These are phyloP conservation scores for Plasmodium billcollinsi DNA, from an alignment of 169 alveolate genomes.

Conservation along the genomic window DNA sequence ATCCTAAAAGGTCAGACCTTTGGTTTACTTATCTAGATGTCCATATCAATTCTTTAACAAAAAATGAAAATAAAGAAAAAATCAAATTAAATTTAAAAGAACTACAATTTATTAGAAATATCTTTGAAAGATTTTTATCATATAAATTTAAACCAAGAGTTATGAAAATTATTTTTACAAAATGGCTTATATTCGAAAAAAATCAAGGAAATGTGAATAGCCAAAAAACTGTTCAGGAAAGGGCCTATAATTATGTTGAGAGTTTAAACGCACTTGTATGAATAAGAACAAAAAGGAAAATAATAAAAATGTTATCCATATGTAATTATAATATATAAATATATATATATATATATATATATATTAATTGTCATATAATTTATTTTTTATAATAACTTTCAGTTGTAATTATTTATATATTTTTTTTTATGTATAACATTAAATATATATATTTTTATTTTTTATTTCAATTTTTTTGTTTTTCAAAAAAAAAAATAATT, in stretches of 20 bases:
- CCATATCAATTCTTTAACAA: conserved; percentile 82
- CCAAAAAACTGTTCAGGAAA: conserved; percentile 86
- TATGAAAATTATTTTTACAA: conserved; percentile 76
- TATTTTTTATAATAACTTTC: not conserved
- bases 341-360: not conserved
- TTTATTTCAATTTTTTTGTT: not conserved
- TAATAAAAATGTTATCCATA: no score
- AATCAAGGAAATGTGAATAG: conserved; percentile 83
- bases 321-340: no score
- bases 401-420: not conserved
- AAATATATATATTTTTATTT: not conserved
- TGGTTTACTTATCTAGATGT: conserved; percentile 89
- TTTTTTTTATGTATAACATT: not conserved
- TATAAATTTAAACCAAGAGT: conserved; percentile 63
- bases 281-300: not conserved
- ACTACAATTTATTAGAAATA: conserved; percentile 74
- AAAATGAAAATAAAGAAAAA: conserved; percentile 30
- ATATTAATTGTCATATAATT: not conserved
- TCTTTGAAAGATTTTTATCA: conserved; percentile 58
- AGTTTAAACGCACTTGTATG: conserved; percentile 49
- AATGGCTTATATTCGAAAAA: conserved; percentile 89
- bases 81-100: conserved; percentile 79
- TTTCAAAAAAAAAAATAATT: not conserved
- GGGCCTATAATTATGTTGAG: conserved; percentile 87
- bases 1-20: conserved; percentile 88